These are phyloP conservation scores for Climacium dendroides DNA, from an alignment of 225 moss, liverwort and hornwort genomes.

Conservation along the genomic window DNA sequence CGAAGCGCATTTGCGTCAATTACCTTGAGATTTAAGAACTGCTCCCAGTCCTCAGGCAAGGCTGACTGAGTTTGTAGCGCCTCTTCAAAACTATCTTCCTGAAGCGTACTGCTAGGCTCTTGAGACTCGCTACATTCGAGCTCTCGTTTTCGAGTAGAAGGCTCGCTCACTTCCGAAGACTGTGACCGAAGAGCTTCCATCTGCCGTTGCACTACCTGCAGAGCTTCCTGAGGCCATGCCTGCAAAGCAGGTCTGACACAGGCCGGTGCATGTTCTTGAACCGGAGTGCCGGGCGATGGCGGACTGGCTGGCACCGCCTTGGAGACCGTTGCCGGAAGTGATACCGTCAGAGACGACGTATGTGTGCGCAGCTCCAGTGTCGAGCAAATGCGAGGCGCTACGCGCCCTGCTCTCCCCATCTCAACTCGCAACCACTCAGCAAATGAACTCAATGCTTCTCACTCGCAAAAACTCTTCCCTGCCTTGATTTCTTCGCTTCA, in stretches of 20 bases:
- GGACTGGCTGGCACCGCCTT: conserved; percentile 18
- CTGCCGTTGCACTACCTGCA: conserved; percentile 43
- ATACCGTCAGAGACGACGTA: conserved; percentile 12
- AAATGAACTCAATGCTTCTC: background rate
- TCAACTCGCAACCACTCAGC: background rate
- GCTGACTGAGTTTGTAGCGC: conserved; percentile 31
- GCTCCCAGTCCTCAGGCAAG: conserved; percentile 48
- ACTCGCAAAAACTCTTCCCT: background rate
- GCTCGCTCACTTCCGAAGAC: background rate
- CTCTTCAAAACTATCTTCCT: conserved; percentile 19
- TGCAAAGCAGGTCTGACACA: conserved; percentile 12
- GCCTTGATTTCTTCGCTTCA: background rate
- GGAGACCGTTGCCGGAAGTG: background rate
- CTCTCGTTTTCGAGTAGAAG: conserved; percentile 12
- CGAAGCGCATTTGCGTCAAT: background rate
- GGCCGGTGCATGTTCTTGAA: conserved; percentile 14
- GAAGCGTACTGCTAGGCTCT: background rate
- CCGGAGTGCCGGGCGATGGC: conserved; percentile 33
- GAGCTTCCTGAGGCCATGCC: conserved; percentile 40
- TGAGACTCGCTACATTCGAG: background rate
- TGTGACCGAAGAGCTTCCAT: conserved; percentile 40
- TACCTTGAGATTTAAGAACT: conserved; percentile 43
- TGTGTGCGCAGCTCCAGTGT: conserved; percentile 43
- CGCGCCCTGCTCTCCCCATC: conserved; percentile 54
- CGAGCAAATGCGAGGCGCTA: conserved; percentile 51